Evolutionary conservation across 768 basidiomycete genomes (phyloP), one percentile per base, ranked within the genome.

Genomic region (Gyrodon lividus): DNA sequence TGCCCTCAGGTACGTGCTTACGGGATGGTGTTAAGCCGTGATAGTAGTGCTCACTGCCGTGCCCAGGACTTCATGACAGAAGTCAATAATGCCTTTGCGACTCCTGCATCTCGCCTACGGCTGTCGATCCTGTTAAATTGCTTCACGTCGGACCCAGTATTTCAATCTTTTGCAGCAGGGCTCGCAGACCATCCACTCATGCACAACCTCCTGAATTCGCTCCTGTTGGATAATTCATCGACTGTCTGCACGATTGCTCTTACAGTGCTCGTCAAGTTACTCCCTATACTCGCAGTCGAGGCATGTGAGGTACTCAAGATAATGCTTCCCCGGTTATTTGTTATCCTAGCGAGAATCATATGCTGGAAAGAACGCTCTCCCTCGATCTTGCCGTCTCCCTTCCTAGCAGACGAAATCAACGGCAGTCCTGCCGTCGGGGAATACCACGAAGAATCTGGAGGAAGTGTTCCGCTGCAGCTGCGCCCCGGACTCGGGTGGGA

Each of bases 171-270:
- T 14, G 76, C 80, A 14, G 59, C 68, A 33, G 70, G 80, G 22
- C 69, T 90, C 19, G 81, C 84, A 5, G 64, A 67, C 14, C 87
- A 89, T 60, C 77, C 80, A 12, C 75, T 92, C 46, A 79, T 88
- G 72, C 70, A 72, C 20, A 82, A 78, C 52, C 62, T 93, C n/a
- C 65, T 89, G 6, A 66, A 77, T 43, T 91, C 86, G 4, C 74
- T 92, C 22, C 69, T 85, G 24, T 71, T 92, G 56, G 91, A 93
- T 62, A 83, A 80, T 46, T 91, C 89, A 35, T 82, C 87, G 10
- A 89, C 86, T 0, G 72, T 80, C 23, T 86, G 84, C 58, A 81
- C 80, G 2, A 76, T 86, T 45, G 82, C 77, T 4, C 70, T 91
- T 45, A 81, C 78, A 1, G 72, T 86, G 13, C 62, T 92, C 19